A percentile compares a stretch with the other conserved stretches of the same genome.
These are phyloP conservation scores for Zasmidium angulare DNA, from an alignment of 2,329 filamentous ascomycete species.

Conservation along the genomic window DNA sequence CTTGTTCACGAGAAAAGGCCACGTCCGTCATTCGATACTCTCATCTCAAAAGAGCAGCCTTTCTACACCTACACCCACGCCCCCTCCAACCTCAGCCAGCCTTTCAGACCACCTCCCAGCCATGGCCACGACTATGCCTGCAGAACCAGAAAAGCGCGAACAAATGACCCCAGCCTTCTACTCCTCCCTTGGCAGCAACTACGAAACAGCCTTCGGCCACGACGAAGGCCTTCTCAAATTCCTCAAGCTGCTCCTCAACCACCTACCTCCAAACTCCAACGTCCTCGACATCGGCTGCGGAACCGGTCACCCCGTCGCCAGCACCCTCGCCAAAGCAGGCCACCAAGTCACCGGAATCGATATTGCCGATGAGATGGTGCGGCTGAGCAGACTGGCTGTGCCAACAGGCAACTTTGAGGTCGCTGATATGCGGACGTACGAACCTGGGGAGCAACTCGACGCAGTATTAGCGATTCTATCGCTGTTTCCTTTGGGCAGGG, in stretches of 20 bases:
- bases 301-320: slow-evolving; percentile 33
- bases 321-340: slow-evolving; percentile 30
- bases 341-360: slow-evolving; percentile 32
- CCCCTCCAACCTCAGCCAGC: no score
- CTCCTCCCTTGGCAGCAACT: background rate
- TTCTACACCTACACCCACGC: no score
- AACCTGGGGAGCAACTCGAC: background rate
- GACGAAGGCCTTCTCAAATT: background rate
- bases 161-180: background rate
- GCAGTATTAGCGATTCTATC: background rate
- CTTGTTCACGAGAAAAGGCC: no score
- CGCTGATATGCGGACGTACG: background rate
- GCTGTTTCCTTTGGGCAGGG: background rate
- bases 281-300: slow-evolving; percentile 37
- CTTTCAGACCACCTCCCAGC: no score
- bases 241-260: slow-evolving; percentile 7
- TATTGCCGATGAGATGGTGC: slow-evolving; percentile 32
- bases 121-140: background rate
- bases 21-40: no score
- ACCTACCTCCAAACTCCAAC: slow-evolving; percentile 11
- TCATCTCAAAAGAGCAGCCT: no score
- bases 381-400: background rate
- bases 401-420: background rate
- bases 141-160: background rate
- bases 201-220: background rate